phyloP scores from a whole-genome alignment of 768 basidiomycete species.

The Agaricus bisporus region DNA sequence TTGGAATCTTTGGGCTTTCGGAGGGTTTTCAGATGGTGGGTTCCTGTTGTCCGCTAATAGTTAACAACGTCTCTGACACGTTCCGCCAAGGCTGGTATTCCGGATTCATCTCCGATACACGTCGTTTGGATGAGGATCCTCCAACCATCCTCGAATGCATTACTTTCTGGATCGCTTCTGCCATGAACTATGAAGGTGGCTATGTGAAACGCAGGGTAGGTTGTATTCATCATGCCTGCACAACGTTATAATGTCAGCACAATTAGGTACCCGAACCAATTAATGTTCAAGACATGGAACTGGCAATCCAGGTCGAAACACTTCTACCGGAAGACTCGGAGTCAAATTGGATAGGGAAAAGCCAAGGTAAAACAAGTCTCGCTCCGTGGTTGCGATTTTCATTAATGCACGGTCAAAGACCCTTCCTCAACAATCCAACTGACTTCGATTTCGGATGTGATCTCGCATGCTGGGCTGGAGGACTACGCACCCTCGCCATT shows the following conservation, averaged over 20 bases:
- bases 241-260: slow-evolving; percentile 13
- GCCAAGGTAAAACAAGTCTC: slow-evolving; percentile 22
- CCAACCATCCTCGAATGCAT: slow-evolving; percentile 50
- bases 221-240: slow-evolving; percentile 11
- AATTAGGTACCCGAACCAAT: slow-evolving; percentile 37
- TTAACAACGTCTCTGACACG: background rate
- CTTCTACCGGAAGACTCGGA: slow-evolving; percentile 28
- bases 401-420: background rate
- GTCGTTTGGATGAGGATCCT: slow-evolving; percentile 27
- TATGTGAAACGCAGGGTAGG: slow-evolving; percentile 34
- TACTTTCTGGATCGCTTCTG: slow-evolving; percentile 50
- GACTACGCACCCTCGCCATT: background rate
- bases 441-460: background rate
- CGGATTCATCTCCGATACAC: slow-evolving; percentile 44
- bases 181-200: slow-evolving; percentile 33
- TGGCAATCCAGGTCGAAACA: slow-evolving; percentile 17
- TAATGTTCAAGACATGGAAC: slow-evolving; percentile 21
- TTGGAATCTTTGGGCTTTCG: slow-evolving; percentile 58
- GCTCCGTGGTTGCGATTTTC: background rate
- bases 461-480: slow-evolving; percentile 10
- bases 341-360: slow-evolving; percentile 39
- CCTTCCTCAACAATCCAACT: slow-evolving; percentile 1
- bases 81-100: slow-evolving; percentile 40
- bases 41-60: background rate
- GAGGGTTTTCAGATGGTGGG: slow-evolving; percentile 51